phyloP scores from a whole-genome alignment of 805 yeast genomes.

The Metschnikowia bowlesiae region DNA sequence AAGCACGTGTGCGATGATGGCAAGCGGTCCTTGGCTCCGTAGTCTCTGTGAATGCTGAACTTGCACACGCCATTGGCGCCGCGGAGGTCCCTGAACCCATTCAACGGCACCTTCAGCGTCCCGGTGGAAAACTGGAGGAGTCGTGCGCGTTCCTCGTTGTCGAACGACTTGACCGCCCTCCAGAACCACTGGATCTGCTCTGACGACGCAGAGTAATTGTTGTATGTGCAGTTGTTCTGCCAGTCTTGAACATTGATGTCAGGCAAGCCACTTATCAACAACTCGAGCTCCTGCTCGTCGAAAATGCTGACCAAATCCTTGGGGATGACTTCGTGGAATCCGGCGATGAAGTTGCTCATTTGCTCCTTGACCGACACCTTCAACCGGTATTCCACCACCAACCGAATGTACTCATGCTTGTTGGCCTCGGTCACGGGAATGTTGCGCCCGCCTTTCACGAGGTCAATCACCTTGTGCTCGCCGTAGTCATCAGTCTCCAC shows the following conservation, averaged over 20 bases:
- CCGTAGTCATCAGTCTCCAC: slow-evolving; percentile 94
- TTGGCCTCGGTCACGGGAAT: slow-evolving; percentile 87
- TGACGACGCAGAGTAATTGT: slow-evolving; percentile 75
- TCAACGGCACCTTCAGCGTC: slow-evolving; percentile 90
- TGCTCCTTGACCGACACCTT: slow-evolving; percentile 82
- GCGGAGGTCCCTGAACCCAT: slow-evolving; percentile 85
- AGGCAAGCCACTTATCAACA: slow-evolving; percentile 90
- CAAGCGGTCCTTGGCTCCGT: slow-evolving; percentile 76
- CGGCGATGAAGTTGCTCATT: slow-evolving; percentile 76
- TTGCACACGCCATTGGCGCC: slow-evolving; percentile 85
- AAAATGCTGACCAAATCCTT: slow-evolving; percentile 78
- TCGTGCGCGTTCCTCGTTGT: slow-evolving; percentile 89
- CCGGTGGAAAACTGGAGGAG: slow-evolving; percentile 95
- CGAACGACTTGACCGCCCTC: slow-evolving; percentile 95
- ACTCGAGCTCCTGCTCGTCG: slow-evolving; percentile 93
- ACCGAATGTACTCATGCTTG: slow-evolving; percentile 81
- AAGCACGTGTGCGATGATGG: slow-evolving; percentile 98
- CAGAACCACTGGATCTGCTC: slow-evolving; percentile 95
- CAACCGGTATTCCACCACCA: slow-evolving; percentile 81
- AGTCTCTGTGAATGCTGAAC: slow-evolving; percentile 86
- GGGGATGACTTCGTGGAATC: slow-evolving; percentile 88
- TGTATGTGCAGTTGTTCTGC: slow-evolving; percentile 80
- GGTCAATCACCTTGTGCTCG: slow-evolving; percentile 76
- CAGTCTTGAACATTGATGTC: slow-evolving; percentile 95
- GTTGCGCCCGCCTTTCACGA: slow-evolving; percentile 76